Conservation (phyloP, 768 basidiomycete species). For the Glaciozyma antarctica region DNA sequence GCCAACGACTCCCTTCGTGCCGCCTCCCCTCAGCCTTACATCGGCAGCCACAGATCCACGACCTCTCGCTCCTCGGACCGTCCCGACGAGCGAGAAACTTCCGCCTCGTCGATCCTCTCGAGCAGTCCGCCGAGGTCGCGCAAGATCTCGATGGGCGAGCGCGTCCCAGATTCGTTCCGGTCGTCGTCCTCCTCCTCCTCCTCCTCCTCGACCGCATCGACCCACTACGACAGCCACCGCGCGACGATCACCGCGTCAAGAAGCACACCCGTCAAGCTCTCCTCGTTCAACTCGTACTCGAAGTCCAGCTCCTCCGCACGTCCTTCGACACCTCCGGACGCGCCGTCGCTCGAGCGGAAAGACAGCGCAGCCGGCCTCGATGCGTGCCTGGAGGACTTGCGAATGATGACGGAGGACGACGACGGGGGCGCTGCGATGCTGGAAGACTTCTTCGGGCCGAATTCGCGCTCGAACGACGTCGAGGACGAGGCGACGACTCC, state of each 20-base stretch:
- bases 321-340: not conserved
- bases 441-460: not conserved
- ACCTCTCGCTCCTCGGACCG: not conserved
- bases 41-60: not conserved
- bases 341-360: not conserved
- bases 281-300: not conserved
- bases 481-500: not conserved
- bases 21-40: too few relatives aligned
- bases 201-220: not conserved
- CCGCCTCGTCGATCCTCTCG: not conserved
- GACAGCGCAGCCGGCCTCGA: slow-evolving; percentile 9
- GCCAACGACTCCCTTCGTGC: too few relatives aligned
- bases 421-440: not conserved
- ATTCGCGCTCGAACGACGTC: not conserved
- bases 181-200: not conserved
- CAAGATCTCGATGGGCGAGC: not conserved
- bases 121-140: not conserved
- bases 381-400: slow-evolving; percentile 22
- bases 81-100: not conserved
- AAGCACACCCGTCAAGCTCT: slow-evolving; percentile 1
- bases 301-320: not conserved
- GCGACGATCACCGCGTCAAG: slow-evolving; percentile 11
- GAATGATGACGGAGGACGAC: slow-evolving; percentile 11
- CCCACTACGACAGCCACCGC: slow-evolving; percentile 11
- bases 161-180: not conserved